Percentiles rank a stretch among this genome's conserved stretches.
phyloP scores from a whole-genome alignment of 345 rosid species.

The Pugionium cornutum region DNA sequence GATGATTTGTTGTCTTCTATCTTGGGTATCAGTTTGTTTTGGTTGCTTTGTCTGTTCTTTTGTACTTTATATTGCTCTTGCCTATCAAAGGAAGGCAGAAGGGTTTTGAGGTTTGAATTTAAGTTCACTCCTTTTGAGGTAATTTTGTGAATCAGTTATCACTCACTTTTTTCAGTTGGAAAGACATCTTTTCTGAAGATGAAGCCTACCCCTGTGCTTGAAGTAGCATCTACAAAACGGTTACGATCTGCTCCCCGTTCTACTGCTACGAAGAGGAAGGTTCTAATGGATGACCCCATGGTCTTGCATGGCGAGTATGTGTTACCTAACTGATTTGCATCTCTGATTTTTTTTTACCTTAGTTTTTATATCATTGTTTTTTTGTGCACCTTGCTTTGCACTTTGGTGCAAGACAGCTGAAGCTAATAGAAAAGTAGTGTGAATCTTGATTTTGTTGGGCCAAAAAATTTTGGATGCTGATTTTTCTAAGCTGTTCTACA shows the following conservation, averaged over 20 bases:
- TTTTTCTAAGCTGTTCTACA: conserved; percentile 1
- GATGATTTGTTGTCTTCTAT: conserved; percentile 94
- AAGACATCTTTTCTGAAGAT: conserved; percentile 78
- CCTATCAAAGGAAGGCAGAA: conserved; percentile 8
- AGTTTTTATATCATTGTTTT: background rate
- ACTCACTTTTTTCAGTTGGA: conserved; percentile 58
- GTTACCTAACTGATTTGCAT: conserved; percentile 19
- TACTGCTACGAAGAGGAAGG: conserved; percentile 80
- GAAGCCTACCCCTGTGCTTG: conserved; percentile 71
- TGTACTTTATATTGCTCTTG: conserved; percentile 19
- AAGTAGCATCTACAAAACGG: conserved; percentile 67
- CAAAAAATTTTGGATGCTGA: background rate
- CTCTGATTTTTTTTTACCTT: background rate
- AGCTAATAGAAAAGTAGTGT: background rate
- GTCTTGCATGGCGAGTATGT: conserved; percentile 99
- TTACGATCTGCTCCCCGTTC: conserved; percentile 55
- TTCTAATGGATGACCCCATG: conserved; percentile 88
- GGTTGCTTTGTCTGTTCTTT: conserved; percentile 5
- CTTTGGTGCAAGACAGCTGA: conserved; percentile 20
- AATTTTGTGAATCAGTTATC: conserved; percentile 15
- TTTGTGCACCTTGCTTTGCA: conserved; percentile 18
- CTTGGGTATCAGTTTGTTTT: conserved; percentile 57
- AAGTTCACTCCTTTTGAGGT: conserved; percentile 9
- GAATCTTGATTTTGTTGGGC: conserved; percentile 20
- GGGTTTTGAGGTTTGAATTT: conserved; percentile 6